Base-by-base conservation (phyloP, 768 basidiomycete genomes). In the Tricholoma flavovirens region DNA sequence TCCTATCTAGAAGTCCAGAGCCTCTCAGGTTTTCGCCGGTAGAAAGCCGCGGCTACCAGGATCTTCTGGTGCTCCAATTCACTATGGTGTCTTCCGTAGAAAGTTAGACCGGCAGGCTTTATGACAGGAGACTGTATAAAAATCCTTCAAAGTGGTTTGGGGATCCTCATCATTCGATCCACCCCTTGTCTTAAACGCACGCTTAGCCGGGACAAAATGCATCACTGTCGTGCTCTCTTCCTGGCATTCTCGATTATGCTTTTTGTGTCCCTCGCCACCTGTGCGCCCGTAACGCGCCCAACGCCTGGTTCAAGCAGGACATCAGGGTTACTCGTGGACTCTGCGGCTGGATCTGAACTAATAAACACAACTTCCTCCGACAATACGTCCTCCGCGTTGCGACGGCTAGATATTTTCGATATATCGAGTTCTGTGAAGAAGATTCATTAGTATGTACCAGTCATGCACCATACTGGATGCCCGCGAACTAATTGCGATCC, bases 181-280 rank as follows among this genome's bases (percentile, higher is more conserved):
- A 30, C 33, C 50, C 24, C 38, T 19, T 6, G 15, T 40, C 26
- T 21, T 40, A 22, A n/a, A 12, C 51, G 26, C 51, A 24, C 51
- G 29, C 49, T 40, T 22, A 48, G 49, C 32, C 32, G 11, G 43
- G 30, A 40, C 53, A 45, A 30, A 35, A 61, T 62, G 60, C 58
- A 56, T 40, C 38, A 42, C 53, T 53, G 19, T 49, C 55, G 55
- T 15, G 40, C 51, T 59, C 21, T 56, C 30, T 38, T 60, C 51
- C 49, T 61, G 19, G 55, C 57, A 36, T 51, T 64, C 35, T 14
- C n/a, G 38, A 40, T 61, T 49, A 46, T 62, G 22, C 46, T 61
- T 52, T 46, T 56, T 46, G 24, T 58, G 30, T 56, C 56, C 43
- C 51, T 60, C 8, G 54, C 33, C 10, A 17, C 30, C 9, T 30